Percentiles rank a stretch among this genome's conserved stretches.
Evolutionary conservation across 2,329 filamentous ascomycete species (phyloP).

Genomic region (Xylariaceae sp.): DNA sequence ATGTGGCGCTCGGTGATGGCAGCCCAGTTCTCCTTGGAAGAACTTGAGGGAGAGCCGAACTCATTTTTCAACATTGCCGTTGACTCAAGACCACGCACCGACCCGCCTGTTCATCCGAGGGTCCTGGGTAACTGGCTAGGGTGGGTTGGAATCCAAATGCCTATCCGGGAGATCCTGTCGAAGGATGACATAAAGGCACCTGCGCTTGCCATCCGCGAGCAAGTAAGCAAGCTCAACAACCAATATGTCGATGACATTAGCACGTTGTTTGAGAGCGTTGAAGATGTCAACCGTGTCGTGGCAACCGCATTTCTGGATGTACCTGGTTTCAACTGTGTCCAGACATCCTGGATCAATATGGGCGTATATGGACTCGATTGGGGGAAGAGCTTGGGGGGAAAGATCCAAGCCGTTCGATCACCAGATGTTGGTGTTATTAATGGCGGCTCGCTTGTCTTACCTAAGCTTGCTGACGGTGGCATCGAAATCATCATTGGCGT

Average conservation of each 20-base stretch:
- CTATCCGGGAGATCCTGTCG: constrained; percentile 31
- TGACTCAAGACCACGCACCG: constrained; percentile 35
- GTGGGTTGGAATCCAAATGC: constrained; percentile 31
- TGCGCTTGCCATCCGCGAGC: constrained; percentile 34
- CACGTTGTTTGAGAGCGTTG: constrained; percentile 30
- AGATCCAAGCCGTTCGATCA: constrained; percentile 31
- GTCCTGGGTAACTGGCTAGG: constrained; percentile 40
- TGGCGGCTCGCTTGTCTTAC: constrained; percentile 33
- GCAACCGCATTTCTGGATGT: constrained; percentile 36
- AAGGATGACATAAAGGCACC: constrained; percentile 31
- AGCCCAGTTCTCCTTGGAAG: constrained; percentile 28
- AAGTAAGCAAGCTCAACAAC: constrained; percentile 30
- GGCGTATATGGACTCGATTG: constrained; percentile 34
- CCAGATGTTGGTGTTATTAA: constrained; percentile 34
- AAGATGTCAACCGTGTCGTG: constrained; percentile 32
- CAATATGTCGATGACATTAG: constrained; percentile 32
- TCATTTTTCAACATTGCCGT: constrained; percentile 39
- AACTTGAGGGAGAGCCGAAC: constrained; percentile 30
- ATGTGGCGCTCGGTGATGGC: constrained; percentile 35
- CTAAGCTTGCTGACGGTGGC: constrained; percentile 31
- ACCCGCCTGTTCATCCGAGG: constrained; percentile 33
- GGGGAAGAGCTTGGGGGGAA: constrained; percentile 30
- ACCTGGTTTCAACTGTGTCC: constrained; percentile 33
- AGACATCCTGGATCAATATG: constrained; percentile 35
- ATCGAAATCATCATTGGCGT: constrained; percentile 36